Percentiles rank a stretch among this genome's conserved stretches.
Evolutionary conservation across 352 stramenopile genomes (phyloP).

Genomic region (Blastocystis sp.): DNA sequence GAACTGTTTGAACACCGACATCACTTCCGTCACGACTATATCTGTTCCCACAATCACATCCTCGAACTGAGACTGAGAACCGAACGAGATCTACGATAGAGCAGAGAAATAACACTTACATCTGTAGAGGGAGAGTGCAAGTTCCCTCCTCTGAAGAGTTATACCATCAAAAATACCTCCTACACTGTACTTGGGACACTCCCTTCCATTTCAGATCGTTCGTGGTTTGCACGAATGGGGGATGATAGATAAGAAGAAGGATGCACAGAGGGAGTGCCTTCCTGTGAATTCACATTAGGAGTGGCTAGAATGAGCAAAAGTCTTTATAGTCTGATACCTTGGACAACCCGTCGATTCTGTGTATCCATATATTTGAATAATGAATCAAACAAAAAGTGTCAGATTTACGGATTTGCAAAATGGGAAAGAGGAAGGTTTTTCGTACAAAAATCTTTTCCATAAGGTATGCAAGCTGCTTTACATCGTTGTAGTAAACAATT

Average conservation of each 20-base stretch:
- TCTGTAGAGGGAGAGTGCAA: background rate
- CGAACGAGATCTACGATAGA: background rate
- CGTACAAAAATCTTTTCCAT: no score
- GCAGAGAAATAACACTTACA: background rate
- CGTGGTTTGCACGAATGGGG: background rate
- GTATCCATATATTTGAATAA: constrained; percentile 27
- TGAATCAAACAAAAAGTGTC: background rate
- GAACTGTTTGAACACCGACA: constrained; percentile 80
- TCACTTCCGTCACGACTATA: constrained; percentile 83
- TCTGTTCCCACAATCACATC: constrained; percentile 86
- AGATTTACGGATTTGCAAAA: background rate
- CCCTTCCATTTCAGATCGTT: background rate
- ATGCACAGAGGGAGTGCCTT: constrained; percentile 6
- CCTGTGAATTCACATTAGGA: constrained; percentile 50
- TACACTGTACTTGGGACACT: constrained; percentile 7
- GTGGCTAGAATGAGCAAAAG: background rate
- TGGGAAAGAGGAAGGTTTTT: background rate
- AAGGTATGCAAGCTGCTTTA: no score
- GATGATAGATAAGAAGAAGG: background rate
- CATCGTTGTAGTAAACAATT: no score
- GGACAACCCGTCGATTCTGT: background rate
- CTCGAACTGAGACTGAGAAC: constrained; percentile 63
- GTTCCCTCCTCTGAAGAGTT: background rate
- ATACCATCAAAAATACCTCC: background rate
- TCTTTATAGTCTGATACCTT: background rate